Percentiles rank a stretch among this genome's conserved stretches.
These are phyloP conservation scores for Aspergillus affinis DNA, from an alignment of 495 filamentous ascomycete genomes.

Conservation along the genomic window DNA sequence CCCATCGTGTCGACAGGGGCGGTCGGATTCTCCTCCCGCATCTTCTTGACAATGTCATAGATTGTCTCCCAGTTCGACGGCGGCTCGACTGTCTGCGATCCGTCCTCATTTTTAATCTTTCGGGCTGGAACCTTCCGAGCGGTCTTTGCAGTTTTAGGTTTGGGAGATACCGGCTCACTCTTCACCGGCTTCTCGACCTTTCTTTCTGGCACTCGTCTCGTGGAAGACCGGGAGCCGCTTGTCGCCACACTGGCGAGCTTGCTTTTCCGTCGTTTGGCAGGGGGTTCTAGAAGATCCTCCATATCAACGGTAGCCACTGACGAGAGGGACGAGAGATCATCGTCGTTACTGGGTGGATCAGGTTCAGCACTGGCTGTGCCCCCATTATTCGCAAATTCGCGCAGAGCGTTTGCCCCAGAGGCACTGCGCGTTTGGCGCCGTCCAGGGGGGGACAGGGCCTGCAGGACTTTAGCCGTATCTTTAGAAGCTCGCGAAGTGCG, in stretches of 20 bases:
- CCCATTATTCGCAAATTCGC: constrained; percentile 31
- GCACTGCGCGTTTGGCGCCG: constrained; percentile 41
- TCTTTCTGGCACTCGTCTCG: constrained; percentile 1
- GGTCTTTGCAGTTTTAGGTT: constrained; percentile 34
- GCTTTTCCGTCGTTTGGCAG: constrained; percentile 54
- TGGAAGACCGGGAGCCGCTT: constrained; percentile 20
- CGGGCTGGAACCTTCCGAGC: constrained; percentile 62
- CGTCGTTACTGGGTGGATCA: constrained; percentile 27
- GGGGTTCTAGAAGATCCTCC: constrained; percentile 57
- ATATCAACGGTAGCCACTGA: constrained; percentile 55
- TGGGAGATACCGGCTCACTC: constrained; percentile 24
- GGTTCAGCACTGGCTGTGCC: constrained; percentile 15
- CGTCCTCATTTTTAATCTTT: constrained; percentile 56
- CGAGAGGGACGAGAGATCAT: constrained; percentile 42
- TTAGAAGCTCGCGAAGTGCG: constrained; percentile 59
- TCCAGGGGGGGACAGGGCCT: constrained; percentile 42
- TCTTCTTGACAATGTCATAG: constrained; percentile 73
- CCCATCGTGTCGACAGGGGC: constrained; percentile 99
- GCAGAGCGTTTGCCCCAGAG: constrained; percentile 29
- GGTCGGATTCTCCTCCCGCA: constrained; percentile 68
- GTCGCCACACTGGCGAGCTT: constrained; percentile 22
- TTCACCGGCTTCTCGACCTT: constrained; percentile 20
- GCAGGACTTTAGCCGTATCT: constrained; percentile 55
- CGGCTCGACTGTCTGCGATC: constrained; percentile 56
- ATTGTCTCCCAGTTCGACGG: constrained; percentile 84